Base-by-base conservation (phyloP, 495 filamentous ascomycete species). In the Xylaria palmicola region DNA sequence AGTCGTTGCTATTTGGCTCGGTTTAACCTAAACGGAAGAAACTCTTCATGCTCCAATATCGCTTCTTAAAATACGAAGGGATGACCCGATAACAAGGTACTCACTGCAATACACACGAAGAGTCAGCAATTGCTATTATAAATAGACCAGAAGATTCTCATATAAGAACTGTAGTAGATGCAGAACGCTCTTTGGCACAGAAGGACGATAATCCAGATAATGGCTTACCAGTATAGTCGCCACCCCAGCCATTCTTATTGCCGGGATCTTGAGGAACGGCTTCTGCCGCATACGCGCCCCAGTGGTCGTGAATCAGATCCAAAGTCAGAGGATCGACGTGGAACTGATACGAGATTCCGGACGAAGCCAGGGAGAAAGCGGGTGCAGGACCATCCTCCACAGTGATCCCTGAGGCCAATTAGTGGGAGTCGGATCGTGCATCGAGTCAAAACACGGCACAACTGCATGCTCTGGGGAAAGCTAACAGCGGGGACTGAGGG, bases 271-370 rank as follows among this genome's bases (percentile, higher is more conserved):
- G 68, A 0, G 71, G 63, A 9, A 73, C 66, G 19, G 72, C 65
- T 52, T 81, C 79, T 1, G 66, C 66, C 0, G 77, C 75, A n/a
- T 80, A 79, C 0, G 68, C 70, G 17, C 81, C 82, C 64, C 81
- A 84, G 56, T 84, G 81, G 53, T 83, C 82, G 7, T 78, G 76
- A 12, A 79, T 60, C 45, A 84, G 69, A 54, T 84, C 82, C 19
- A 77, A 71, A 8, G 77, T 77, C 41, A 62, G 69, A n/a, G 67
- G 65, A 57, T 84, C 77, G 37, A 83, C 80, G 64, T 82, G 82
- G 70, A 84, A 82, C 30, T 73, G 77, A 60, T 84, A 84, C 17
- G 81, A 82, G 30, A 82, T 72, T 60, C 72, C 74, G 24, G 76
- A 68, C 20, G 79, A 81, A 55, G 78, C 77, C 12, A 84, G 68